Conservation (phyloP, 441 rosid species). For the Corymbia calophylla region DNA sequence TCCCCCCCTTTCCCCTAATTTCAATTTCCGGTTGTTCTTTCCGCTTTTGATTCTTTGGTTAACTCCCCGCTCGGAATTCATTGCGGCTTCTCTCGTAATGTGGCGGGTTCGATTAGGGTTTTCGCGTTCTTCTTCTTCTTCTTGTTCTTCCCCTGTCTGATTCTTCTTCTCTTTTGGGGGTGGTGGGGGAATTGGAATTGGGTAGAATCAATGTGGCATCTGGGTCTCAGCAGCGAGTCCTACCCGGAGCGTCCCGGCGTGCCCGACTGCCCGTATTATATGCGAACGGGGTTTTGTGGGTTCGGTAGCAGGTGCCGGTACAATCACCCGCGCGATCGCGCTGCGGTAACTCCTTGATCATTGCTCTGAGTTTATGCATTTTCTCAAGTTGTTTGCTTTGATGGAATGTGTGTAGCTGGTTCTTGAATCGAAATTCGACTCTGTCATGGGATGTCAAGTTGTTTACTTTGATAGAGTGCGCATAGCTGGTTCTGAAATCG, state of each 20-base stretch:
- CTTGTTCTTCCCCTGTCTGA: not conserved
- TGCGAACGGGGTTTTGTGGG: constrained; percentile 91
- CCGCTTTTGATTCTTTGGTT: constrained; percentile 5
- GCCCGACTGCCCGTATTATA: constrained; percentile 87
- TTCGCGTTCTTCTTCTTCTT: not conserved
- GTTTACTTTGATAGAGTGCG: not conserved
- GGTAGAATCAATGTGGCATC: constrained; percentile 85
- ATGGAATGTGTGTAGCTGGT: not conserved
- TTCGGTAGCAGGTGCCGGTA: constrained; percentile 77
- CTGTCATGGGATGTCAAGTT: not conserved
- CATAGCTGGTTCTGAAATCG: not conserved
- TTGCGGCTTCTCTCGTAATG: constrained; percentile 11
- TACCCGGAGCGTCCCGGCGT: constrained; percentile 77
- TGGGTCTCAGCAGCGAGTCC: constrained; percentile 38
- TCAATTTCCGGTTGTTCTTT: not conserved
- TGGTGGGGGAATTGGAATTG: not conserved
- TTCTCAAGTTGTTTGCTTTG: not conserved
- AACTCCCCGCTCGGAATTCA: not conserved
- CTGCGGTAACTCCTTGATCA: constrained; percentile 39
- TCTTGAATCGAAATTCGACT: not conserved
- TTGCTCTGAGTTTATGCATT: not conserved
- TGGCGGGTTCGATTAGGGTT: constrained; percentile 20
- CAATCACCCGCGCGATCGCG: constrained; percentile 90
- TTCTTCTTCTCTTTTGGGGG: not conserved
- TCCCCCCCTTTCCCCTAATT: not conserved